These are phyloP conservation scores for Sporodiniella umbellata DNA, from an alignment of 371 early-diverging fungal genomes.

Conservation along the genomic window DNA sequence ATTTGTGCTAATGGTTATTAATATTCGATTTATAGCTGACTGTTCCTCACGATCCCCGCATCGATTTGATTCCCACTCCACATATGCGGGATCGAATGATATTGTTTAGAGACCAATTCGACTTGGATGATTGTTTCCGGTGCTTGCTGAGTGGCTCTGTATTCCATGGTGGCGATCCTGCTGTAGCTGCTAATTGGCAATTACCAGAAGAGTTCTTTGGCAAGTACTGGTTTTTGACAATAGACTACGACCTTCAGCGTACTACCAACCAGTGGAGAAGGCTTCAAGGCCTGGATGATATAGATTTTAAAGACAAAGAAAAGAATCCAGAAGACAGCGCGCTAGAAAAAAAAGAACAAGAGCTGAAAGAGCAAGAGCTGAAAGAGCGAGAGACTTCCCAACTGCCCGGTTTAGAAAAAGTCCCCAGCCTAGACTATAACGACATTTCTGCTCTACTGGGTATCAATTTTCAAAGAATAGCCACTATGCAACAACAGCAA, in stretches of 20 bases:
- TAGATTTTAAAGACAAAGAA: constrained; percentile 21
- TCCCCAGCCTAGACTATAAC: constrained; percentile 1
- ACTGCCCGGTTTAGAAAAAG: constrained; percentile 8
- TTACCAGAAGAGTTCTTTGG: constrained; percentile 55
- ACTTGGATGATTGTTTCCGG: constrained; percentile 57
- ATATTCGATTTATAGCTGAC: constrained; percentile 33
- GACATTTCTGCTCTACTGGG: constrained; percentile 22
- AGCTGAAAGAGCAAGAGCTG: too few relatives aligned
- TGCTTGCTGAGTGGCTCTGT: constrained; percentile 47
- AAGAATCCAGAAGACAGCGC: constrained; percentile 8
- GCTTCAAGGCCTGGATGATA: constrained; percentile 28
- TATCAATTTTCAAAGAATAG: constrained; percentile 18
- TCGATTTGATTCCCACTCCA: constrained; percentile 58
- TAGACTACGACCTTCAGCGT: constrained; percentile 42
- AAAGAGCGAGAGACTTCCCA: too few relatives aligned
- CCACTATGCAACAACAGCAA: not conserved
- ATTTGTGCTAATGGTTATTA: too few relatives aligned
- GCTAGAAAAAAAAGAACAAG: not conserved
- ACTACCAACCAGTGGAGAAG: constrained; percentile 32
- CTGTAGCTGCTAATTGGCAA: constrained; percentile 56
- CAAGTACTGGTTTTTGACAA: constrained; percentile 53
- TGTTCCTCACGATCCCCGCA: constrained; percentile 59
- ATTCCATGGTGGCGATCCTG: constrained; percentile 58
- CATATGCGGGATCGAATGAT: constrained; percentile 65
- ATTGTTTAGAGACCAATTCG: constrained; percentile 52